phyloP scores from a whole-genome alignment of 345 rosid species.

The Sonneratia caseolaris region DNA sequence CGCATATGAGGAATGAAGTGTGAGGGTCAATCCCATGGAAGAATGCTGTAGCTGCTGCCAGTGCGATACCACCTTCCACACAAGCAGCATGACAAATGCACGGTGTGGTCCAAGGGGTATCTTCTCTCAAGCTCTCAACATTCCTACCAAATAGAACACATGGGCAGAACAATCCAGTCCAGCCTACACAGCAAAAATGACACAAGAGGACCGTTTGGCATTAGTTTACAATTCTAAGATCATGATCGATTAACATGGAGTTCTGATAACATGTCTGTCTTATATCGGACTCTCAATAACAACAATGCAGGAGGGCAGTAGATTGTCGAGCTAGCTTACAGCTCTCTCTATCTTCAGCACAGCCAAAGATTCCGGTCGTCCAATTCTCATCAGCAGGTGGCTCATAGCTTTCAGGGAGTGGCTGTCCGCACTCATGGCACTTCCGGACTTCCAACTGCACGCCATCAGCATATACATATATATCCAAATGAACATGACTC shows the following conservation, averaged over 20 bases:
- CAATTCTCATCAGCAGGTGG: conserved; percentile 87
- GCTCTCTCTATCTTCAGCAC: conserved; percentile 66
- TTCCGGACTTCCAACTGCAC: conserved; percentile 55
- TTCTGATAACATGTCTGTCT: neutral
- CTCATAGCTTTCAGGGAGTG: conserved; percentile 69
- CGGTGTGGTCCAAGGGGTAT: conserved; percentile 74
- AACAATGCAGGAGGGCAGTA: neutral
- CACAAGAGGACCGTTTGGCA: neutral
- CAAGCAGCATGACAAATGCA: conserved; percentile 79
- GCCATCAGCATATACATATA: neutral
- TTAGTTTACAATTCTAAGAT: neutral
- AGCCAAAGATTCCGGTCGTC: conserved; percentile 92
- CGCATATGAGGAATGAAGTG: conserved; percentile 69
- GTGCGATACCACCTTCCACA: conserved; percentile 78
- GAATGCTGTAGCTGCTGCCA: conserved; percentile 56
- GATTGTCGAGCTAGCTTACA: conserved; percentile 40
- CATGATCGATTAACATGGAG: neutral
- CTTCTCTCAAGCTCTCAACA: conserved; percentile 66
- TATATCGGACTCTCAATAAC: neutral
- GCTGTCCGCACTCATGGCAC: conserved; percentile 93
- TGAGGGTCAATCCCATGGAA: conserved; percentile 70
- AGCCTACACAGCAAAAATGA: conserved; percentile 29
- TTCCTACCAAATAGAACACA: conserved; percentile 88
- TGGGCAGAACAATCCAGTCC: conserved; percentile 86
- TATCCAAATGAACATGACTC: neutral